Evolutionary conservation across 495 filamentous ascomycete genomes (phyloP).

Genomic region (Cladorrhinum samala): DNA sequence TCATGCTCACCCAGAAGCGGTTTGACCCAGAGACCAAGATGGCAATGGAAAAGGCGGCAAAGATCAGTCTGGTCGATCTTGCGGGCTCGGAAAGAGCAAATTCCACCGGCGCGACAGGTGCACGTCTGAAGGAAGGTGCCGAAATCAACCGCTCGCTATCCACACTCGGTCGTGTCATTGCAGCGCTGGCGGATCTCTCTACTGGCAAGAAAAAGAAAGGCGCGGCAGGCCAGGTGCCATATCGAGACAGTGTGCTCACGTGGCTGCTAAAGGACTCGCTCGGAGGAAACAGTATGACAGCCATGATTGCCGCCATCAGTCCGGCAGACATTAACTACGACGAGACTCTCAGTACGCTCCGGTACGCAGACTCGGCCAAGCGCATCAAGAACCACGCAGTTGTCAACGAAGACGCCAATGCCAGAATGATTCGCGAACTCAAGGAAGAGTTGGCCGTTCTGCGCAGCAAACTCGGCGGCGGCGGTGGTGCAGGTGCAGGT

Average conservation of each 20-base stretch:
- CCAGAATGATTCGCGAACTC: slow-evolving; percentile 95
- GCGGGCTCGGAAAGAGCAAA: slow-evolving; percentile 95
- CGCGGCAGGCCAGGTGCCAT: slow-evolving; percentile 70
- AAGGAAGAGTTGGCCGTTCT: slow-evolving; percentile 91
- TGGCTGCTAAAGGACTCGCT: slow-evolving; percentile 97
- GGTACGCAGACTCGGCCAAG: slow-evolving; percentile 97
- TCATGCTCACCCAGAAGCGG: slow-evolving; percentile 90
- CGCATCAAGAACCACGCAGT: slow-evolving; percentile 99
- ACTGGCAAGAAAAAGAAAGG: slow-evolving; percentile 77
- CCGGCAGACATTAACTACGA: slow-evolving; percentile 99
- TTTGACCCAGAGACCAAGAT: slow-evolving; percentile 91
- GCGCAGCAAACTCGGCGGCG: slow-evolving; percentile 77
- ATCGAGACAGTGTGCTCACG: slow-evolving; percentile 93
- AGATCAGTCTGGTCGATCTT: slow-evolving; percentile 96
- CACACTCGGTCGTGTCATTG: slow-evolving; percentile 96
- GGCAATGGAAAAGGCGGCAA: slow-evolving; percentile 95
- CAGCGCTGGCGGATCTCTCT: slow-evolving; percentile 86
- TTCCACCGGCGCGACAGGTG: slow-evolving; percentile 92
- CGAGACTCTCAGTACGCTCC: slow-evolving; percentile 88
- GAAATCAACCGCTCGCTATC: slow-evolving; percentile 98
- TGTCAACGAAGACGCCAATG: slow-evolving; percentile 98
- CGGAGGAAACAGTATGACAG: slow-evolving; percentile 98
- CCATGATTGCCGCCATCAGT: slow-evolving; percentile 98
- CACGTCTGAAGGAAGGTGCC: slow-evolving; percentile 93
- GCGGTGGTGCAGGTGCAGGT: slow-evolving; percentile 41